Evolutionary conservation across 1,284 basidiomycete species (phyloP).

Genomic region (Schizophyllum commune): DNA sequence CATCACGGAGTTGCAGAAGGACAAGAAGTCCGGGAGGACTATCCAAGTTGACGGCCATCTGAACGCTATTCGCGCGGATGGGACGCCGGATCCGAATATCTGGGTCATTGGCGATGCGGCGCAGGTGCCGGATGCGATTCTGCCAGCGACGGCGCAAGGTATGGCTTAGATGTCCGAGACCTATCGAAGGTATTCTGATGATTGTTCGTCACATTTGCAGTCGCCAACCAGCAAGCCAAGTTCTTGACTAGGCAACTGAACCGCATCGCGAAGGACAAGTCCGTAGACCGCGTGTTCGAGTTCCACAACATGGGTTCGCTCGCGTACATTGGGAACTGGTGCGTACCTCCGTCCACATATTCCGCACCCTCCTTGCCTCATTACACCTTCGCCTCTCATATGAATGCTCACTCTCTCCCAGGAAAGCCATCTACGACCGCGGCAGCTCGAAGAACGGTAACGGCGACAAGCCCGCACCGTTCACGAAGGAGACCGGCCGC

Average conservation of each 20-base stretch:
- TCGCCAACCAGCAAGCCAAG: conserved; percentile 75
- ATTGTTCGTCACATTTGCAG: conserved; percentile 24
- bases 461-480: conserved; percentile 24
- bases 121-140: conserved; percentile 46
- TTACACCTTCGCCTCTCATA: background rate
- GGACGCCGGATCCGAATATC: conserved; percentile 60
- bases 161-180: conserved; percentile 2
- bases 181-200: conserved; percentile 8
- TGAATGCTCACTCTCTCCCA: conserved; percentile 16
- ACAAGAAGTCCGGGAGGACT: conserved; percentile 44
- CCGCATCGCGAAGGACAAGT: conserved; percentile 40
- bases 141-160: conserved; percentile 85
- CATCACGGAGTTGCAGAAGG: conserved; percentile 53
- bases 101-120: conserved; percentile 82
- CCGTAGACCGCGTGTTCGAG: conserved; percentile 34
- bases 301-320: conserved; percentile 24
- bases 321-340: conserved; percentile 77
- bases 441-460: conserved; percentile 35
- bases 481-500: conserved; percentile 60
- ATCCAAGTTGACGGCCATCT: conserved; percentile 58
- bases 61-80: conserved; percentile 50
- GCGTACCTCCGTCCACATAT: conserved; percentile 20
- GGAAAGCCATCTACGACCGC: conserved; percentile 73
- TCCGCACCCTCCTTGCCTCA: too few relatives aligned
- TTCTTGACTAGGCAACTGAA: conserved; percentile 69